Conservation (phyloP, 1,139 yeast genomes). For the Saccharomycopsis crataegensis region DNA sequence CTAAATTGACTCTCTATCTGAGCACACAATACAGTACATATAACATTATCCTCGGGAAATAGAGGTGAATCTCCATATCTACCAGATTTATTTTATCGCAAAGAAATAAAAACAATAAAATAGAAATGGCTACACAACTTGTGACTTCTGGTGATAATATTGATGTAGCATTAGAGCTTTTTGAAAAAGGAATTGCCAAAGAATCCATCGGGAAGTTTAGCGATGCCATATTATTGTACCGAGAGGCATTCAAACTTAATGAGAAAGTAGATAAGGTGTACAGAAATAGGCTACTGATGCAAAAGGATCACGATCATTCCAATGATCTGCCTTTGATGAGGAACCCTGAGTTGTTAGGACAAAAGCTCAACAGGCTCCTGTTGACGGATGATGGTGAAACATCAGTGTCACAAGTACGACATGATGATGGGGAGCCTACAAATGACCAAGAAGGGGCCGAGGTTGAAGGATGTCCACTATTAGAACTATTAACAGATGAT, state of each 20-base stretch:
- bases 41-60: neutral
- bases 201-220: conserved; percentile 71
- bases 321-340: too few relatives aligned
- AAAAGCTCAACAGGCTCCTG: too few relatives aligned
- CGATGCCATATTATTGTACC: conserved; percentile 69
- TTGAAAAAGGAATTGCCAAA: conserved; percentile 64
- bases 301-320: too few relatives aligned
- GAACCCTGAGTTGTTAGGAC: too few relatives aligned
- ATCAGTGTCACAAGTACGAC: too few relatives aligned
- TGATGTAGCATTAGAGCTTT: conserved; percentile 46
- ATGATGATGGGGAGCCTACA: too few relatives aligned
- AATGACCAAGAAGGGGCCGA: conserved; percentile 24
- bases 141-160: neutral
- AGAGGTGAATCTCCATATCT: too few relatives aligned
- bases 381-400: too few relatives aligned
- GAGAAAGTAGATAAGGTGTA: conserved; percentile 64
- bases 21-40: neutral
- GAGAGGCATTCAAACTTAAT: conserved; percentile 63
- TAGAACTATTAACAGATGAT: conserved; percentile 59
- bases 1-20: too few relatives aligned
- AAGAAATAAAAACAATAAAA: too few relatives aligned
- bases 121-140: too few relatives aligned
- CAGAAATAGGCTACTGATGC: conserved; percentile 38
- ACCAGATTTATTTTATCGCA: too few relatives aligned
- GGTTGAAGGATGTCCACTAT: conserved; percentile 34